These are phyloP conservation scores for Komagataella populi DNA, from an alignment of 805 yeast species.

Conservation along the genomic window DNA sequence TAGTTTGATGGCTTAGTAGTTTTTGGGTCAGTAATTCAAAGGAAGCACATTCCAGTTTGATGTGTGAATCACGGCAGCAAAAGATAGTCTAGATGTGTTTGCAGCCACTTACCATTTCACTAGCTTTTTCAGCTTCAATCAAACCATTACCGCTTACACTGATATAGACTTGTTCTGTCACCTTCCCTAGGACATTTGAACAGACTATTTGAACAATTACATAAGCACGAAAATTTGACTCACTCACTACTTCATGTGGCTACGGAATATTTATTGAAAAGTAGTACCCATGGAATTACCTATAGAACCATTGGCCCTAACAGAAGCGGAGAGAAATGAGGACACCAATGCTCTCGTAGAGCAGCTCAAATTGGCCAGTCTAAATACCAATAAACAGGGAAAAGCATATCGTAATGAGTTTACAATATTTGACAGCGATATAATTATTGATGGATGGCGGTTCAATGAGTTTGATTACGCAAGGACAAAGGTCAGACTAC, in stretches of 20 bases:
- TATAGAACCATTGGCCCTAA: neutral
- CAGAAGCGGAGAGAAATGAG: neutral
- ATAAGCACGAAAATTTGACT: neutral
- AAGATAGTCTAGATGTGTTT: too few relatives aligned
- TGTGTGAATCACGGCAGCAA: too few relatives aligned
- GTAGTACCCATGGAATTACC: neutral
- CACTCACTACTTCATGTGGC: neutral
- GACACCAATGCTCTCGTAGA: neutral
- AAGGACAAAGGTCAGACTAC: constrained; percentile 37
- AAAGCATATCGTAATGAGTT: constrained; percentile 12
- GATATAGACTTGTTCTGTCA: neutral
- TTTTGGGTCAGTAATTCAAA: too few relatives aligned
- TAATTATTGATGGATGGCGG: constrained; percentile 43
- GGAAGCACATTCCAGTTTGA: too few relatives aligned
- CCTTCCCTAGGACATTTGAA: neutral
- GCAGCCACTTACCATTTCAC: too few relatives aligned
- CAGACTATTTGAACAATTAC: neutral
- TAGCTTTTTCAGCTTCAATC: too few relatives aligned
- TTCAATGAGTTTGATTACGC: constrained; percentile 86
- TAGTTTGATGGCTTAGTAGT: too few relatives aligned
- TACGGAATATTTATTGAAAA: too few relatives aligned
- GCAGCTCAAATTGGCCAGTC: neutral
- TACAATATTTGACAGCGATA: constrained; percentile 9
- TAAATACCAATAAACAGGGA: constrained; percentile 8
- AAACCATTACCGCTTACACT: neutral